phyloP scores from a whole-genome alignment of 192 early-diverging fungal genomes.

The Mycoemilia scoparia region DNA sequence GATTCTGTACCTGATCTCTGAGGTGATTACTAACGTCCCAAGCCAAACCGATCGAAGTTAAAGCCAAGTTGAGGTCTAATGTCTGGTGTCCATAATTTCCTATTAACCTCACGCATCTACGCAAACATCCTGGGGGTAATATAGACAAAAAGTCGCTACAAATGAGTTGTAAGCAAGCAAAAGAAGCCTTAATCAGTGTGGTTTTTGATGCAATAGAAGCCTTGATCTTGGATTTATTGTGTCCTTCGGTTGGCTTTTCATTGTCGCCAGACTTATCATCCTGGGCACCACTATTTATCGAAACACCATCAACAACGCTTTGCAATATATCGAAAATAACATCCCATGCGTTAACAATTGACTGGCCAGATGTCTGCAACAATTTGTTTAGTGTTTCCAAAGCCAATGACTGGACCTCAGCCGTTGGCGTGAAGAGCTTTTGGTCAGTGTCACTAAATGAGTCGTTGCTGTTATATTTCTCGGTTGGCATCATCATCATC shows the following conservation, averaged over 20 bases:
- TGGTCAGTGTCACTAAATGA: not conserved
- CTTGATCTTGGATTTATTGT: not conserved
- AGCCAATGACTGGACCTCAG: conserved; percentile 63
- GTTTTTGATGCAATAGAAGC: not conserved
- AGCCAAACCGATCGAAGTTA: conserved; percentile 78
- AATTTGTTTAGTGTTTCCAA: conserved; percentile 81
- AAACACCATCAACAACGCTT: conserved; percentile 2
- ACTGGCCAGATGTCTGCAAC: conserved; percentile 80
- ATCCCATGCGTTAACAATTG: conserved; percentile 63
- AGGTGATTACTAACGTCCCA: conserved; percentile 90
- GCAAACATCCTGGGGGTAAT: conserved; percentile 51
- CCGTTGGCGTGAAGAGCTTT: conserved; percentile 19
- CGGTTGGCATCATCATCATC: too few relatives aligned
- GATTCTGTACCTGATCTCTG: too few relatives aligned
- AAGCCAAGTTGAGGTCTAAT: conserved; percentile 85
- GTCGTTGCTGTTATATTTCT: not conserved
- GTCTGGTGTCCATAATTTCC: conserved; percentile 61
- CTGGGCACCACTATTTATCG: not conserved
- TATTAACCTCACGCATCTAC: conserved; percentile 63
- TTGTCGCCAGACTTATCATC: conserved; percentile 16
- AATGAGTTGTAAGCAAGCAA: conserved; percentile 84
- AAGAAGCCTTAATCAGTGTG: conserved; percentile 55
- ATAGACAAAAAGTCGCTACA: conserved; percentile 85
- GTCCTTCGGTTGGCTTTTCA: too few relatives aligned
- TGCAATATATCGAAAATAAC: conserved; percentile 81